phyloP scores from a whole-genome alignment of 371 early-diverging fungal genomes.

The Apophysomyces elegans region DNA sequence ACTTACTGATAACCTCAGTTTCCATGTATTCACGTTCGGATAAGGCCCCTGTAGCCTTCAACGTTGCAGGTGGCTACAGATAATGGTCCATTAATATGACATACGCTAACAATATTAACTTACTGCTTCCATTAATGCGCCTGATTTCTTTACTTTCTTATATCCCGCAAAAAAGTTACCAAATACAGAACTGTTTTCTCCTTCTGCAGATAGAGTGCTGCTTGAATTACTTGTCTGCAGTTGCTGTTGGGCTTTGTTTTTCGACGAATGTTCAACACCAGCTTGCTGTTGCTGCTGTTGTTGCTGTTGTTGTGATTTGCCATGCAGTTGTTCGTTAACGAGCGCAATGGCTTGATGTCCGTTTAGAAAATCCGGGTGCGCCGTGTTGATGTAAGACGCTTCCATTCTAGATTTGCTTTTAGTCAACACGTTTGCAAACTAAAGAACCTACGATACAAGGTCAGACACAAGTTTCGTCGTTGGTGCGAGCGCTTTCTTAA shows the following conservation, averaged over 20 bases:
- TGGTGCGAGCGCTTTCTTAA: constrained; percentile 85
- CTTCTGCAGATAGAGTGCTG: constrained; percentile 24
- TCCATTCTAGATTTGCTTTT: constrained; percentile 70
- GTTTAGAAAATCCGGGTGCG: constrained; percentile 97
- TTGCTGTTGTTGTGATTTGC: constrained; percentile 33
- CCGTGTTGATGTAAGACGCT: constrained; percentile 96
- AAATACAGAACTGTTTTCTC: constrained; percentile 81
- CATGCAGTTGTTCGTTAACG: constrained; percentile 82
- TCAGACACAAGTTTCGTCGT: constrained; percentile 95
- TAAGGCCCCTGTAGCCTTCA: constrained; percentile 93
- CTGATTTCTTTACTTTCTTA: constrained; percentile 69
- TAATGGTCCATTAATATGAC: neutral
- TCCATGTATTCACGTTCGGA: constrained; percentile 97
- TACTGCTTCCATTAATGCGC: constrained; percentile 72
- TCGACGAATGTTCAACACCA: constrained; percentile 13
- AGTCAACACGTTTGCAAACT: neutral
- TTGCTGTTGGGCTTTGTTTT: constrained; percentile 31
- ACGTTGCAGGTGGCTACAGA: constrained; percentile 84
- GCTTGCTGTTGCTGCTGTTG: constrained; percentile 21
- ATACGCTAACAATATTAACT: constrained; percentile 13
- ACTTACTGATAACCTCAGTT: constrained; percentile 96
- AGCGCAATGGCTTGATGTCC: constrained; percentile 96
- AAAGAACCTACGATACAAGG: constrained; percentile 71
- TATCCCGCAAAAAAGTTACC: constrained; percentile 89
- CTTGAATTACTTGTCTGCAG: constrained; percentile 32